Evolutionary conservation across 257 asterid species (phyloP), one percentile per base, ranked within the genome.

Genomic region (Buddleja alternifolia): DNA sequence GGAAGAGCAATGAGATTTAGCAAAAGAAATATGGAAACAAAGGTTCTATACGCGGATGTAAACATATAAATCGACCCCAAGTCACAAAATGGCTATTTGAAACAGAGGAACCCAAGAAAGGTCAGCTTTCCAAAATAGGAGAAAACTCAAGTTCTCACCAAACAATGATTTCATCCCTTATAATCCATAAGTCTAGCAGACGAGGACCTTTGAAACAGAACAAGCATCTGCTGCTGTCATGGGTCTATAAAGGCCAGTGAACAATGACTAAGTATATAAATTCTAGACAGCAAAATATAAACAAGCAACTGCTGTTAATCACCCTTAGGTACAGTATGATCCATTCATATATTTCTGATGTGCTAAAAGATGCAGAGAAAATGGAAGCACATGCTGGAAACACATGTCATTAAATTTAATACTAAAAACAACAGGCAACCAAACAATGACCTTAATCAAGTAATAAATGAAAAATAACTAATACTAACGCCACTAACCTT

Each of bases 401-500:
- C 34, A 54, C 36, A 58, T 6, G 16, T 42, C 12, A 21, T 20
- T 19, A 46, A 47, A 25, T n/a, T 57, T 24, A 47, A 63, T 47
- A 52, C 44, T 32, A 60, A 60, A 36, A 59, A 64, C 37, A 37
- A 39, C 41, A 32, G 19, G 12, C 14, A 19, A 62, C 41, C 57
- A 63, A 44, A 40, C 40, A 41, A 44, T 34, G 29, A 42, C 70
- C 67, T 34, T 39, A 41, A 57, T 20, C 56, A 47, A 70, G 25
- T 20, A 48, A 66, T 25, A 71, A 20, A 34, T 40, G 24, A 50
- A 63, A 53, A 42, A 66, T 52, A 14, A 42, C 42, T 36, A 62
- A 64, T 16, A 39, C 7, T 52, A 58, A 57, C 7, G 19, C 47
- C 6, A 70, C 97, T 77, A 63, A 93, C 99, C 99, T 93, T 93